Evolutionary conservation across 23 red algal species (phyloP).

Genomic region (Gracilaria vermiculophylla): DNA sequence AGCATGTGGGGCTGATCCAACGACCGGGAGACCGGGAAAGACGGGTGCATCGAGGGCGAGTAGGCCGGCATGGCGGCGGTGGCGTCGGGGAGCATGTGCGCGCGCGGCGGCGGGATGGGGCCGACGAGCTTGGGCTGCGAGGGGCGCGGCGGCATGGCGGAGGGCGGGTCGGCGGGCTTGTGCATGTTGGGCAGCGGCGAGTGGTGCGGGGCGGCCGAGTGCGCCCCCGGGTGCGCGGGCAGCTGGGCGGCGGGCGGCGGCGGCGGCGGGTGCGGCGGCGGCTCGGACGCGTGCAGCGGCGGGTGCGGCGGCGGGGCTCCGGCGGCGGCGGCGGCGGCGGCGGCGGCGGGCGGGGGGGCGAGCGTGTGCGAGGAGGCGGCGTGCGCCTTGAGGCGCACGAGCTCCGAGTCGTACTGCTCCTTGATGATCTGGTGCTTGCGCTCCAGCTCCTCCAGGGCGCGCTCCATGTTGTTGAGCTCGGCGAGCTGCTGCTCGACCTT

Average conservation of each 20-base stretch:
- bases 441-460: slow-evolving; percentile 57
- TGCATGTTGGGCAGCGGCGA: not conserved
- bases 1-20: not conserved
- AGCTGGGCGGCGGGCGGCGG: not conserved
- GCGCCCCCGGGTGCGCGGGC: not conserved
- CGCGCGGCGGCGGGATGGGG: not conserved
- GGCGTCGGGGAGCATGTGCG: not conserved
- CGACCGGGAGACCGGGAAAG: not conserved
- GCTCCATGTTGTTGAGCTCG: slow-evolving; percentile 51
- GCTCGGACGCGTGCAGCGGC: not conserved
- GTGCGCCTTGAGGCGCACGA: slow-evolving; percentile 68
- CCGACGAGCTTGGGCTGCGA: not conserved
- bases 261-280: not conserved
- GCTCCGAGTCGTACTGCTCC: slow-evolving; percentile 78
- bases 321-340: not conserved
- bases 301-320: not conserved
- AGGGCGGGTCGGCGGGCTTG: not conserved
- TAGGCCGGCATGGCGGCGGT: not conserved
- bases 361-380: not conserved
- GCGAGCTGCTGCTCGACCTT: slow-evolving; percentile 53
- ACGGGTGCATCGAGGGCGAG: not conserved
- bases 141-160: not conserved
- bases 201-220: slow-evolving; percentile 7
- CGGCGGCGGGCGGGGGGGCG: not conserved
- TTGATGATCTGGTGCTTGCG: slow-evolving; percentile 76